Evolutionary conservation across 179 eudicot genomes (phyloP), one percentile per base, ranked within the genome.

Genomic region (Kewa caespitosa): DNA sequence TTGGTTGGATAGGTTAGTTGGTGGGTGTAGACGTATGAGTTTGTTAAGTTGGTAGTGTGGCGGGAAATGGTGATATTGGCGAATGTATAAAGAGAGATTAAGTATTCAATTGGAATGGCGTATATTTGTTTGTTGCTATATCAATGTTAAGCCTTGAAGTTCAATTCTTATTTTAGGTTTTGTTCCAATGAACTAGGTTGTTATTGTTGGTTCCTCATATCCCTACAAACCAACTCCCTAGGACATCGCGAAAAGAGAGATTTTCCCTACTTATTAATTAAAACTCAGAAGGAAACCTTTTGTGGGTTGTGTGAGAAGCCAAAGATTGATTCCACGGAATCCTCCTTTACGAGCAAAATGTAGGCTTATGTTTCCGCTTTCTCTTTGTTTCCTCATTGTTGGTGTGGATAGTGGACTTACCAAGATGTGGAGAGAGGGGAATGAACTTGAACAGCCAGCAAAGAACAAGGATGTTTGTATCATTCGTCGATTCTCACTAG

Each of bases 21-120:
- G 64, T 22, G 18, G 43, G 10, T 54, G 22, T 69, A 31, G 69
- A 78, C 64, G 7, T 37, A 54, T 61, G 50, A 30, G 41, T 65
- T 77, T 32, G 79, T 50, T 59, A 34, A 52, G 34, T 74, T 43
- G 34, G 34, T 43, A 27, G 22, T 31, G 27, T 34, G 67, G 77
- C 75, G 63, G 64, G 71, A 67, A 72, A 77, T 79, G 72, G 39
- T 54, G 72, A 65, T 65, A 31, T 41, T 36, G 15, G 36, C 15
- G 7, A 52, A 63, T 32, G 22, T 65, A 66, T 64, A 50, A 9
- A 10, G 48, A 50, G 68, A 34, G 33, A 52, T 22, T 18, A 14
- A 43, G 41, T n/a, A 25, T 23, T 38, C 27, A 55, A 36, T 38
- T 17, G 34, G 18, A 32, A 33, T 23, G 7, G 17, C 50, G 20